Conservation (phyloP, 139 green algal genomes). For the Cymbomonas tetramitiformis region DNA sequence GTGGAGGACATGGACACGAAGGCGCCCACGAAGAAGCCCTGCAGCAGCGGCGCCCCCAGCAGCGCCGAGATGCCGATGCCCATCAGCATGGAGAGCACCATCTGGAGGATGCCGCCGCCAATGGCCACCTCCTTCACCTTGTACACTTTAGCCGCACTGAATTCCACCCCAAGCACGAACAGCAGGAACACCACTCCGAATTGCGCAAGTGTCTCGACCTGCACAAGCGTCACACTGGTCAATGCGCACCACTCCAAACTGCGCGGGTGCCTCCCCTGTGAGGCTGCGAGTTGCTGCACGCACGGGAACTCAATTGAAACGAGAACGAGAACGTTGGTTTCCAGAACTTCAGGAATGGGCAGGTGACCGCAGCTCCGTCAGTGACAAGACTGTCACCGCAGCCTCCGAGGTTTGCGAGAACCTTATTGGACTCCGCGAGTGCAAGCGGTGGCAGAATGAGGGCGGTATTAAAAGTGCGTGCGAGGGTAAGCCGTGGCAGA, state of each 20-base stretch:
- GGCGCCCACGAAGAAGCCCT: conserved; percentile 79
- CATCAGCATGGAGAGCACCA: conserved; percentile 37
- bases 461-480: no score
- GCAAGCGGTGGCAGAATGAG: not conserved
- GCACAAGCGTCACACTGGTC: no score
- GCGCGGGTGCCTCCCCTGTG: no score
- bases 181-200: conserved; percentile 88
- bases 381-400: no score
- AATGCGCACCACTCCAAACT: no score
- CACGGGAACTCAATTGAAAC: no score
- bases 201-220: conserved; percentile 76
- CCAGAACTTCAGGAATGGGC: no score
- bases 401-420: no score
- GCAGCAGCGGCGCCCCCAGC: conserved; percentile 13
- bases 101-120: conserved; percentile 43
- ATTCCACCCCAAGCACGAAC: conserved; percentile 84
- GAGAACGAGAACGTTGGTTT: no score
- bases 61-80: conserved; percentile 8
- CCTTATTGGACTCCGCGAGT: no score
- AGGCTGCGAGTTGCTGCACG: no score
- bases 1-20: conserved; percentile 72
- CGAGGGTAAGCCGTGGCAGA: not conserved
- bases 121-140: conserved; percentile 67
- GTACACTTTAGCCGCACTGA: conserved; percentile 61
- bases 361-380: no score